phyloP scores from a whole-genome alignment of 768 basidiomycete genomes.

The Neoboletus brunneissimus region DNA sequence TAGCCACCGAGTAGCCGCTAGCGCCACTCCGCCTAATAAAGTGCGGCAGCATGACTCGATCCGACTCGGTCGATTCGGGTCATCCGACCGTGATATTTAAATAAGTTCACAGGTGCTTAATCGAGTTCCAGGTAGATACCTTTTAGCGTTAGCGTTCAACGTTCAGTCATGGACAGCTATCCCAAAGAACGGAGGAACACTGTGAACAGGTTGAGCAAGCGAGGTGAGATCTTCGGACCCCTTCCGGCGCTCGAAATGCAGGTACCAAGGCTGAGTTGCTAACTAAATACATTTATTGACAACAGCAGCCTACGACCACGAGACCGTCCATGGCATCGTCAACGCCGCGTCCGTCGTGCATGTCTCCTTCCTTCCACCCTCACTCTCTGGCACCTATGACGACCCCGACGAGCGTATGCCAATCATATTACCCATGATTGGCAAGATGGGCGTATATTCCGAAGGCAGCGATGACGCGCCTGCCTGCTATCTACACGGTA shows the following conservation, averaged over 20 bases:
- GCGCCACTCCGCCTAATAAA: too few relatives aligned
- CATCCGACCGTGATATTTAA: too few relatives aligned
- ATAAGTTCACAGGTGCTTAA: too few relatives aligned
- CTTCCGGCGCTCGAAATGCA: background rate
- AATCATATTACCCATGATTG: slow-evolving; percentile 27
- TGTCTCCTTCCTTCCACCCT: slow-evolving; percentile 23
- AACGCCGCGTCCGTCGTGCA: slow-evolving; percentile 24
- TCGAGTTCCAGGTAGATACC: too few relatives aligned
- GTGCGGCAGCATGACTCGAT: too few relatives aligned
- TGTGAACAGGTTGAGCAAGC: slow-evolving; percentile 26
- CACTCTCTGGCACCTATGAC: slow-evolving; percentile 11
- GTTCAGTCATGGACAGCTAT: slow-evolving; percentile 51
- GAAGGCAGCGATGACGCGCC: slow-evolving; percentile 3
- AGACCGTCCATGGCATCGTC: slow-evolving; percentile 22
- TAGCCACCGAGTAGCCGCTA: too few relatives aligned
- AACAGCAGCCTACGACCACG: slow-evolving; percentile 22
- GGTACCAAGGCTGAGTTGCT: background rate
- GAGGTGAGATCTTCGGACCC: slow-evolving; percentile 10
- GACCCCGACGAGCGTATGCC: slow-evolving; percentile 14
- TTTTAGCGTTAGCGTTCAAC: background rate
- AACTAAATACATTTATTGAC: background rate
- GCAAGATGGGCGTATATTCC: slow-evolving; percentile 22
- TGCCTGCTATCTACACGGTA: slow-evolving; percentile 24
- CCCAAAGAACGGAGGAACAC: slow-evolving; percentile 31
- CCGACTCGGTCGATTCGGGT: too few relatives aligned